A percentile compares a stretch with the other conserved stretches of the same genome.
These are phyloP conservation scores for Cylindrodendrum hubeiense DNA, from an alignment of 2,329 filamentous ascomycete species.

Conservation along the genomic window DNA sequence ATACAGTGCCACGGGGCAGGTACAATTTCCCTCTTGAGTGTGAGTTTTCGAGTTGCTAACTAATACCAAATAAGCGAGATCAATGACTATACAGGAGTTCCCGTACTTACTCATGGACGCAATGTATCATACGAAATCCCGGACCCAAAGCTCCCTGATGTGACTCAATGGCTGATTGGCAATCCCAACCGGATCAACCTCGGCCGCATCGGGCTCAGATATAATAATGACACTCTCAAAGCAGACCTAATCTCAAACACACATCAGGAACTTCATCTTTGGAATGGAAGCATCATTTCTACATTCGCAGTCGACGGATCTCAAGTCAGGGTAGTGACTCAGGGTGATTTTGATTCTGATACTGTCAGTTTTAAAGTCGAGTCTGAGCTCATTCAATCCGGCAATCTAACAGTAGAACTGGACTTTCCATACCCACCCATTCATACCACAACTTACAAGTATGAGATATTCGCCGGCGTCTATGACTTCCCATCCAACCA, in stretches of 20 bases:
- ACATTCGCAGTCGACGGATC: constrained; percentile 48
- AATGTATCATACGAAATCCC: constrained; percentile 55
- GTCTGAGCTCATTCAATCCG: constrained; percentile 48
- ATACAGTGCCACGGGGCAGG: constrained; percentile 55
- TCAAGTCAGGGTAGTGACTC: constrained; percentile 51
- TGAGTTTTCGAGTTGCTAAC: background rate
- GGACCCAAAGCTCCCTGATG: constrained; percentile 49
- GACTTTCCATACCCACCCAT: constrained; percentile 59
- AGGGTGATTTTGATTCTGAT: constrained; percentile 54
- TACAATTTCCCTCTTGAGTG: background rate
- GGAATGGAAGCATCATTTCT: constrained; percentile 49
- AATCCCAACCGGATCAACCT: constrained; percentile 60
- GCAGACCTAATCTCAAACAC: constrained; percentile 45
- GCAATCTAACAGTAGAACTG: constrained; percentile 52
- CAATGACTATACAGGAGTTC: constrained; percentile 49
- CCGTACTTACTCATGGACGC: constrained; percentile 49
- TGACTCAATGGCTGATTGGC: constrained; percentile 66
- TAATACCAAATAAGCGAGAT: background rate
- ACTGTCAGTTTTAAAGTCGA: constrained; percentile 52
- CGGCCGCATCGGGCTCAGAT: constrained; percentile 56
- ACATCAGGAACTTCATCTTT: constrained; percentile 43
- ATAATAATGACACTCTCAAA: constrained; percentile 47
- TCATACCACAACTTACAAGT: constrained; percentile 56
- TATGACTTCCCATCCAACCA: constrained; percentile 56
- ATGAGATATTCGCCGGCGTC: constrained; percentile 56